These are phyloP conservation scores for Linum tenue DNA, from an alignment of 345 rosid genomes.

Conservation along the genomic window DNA sequence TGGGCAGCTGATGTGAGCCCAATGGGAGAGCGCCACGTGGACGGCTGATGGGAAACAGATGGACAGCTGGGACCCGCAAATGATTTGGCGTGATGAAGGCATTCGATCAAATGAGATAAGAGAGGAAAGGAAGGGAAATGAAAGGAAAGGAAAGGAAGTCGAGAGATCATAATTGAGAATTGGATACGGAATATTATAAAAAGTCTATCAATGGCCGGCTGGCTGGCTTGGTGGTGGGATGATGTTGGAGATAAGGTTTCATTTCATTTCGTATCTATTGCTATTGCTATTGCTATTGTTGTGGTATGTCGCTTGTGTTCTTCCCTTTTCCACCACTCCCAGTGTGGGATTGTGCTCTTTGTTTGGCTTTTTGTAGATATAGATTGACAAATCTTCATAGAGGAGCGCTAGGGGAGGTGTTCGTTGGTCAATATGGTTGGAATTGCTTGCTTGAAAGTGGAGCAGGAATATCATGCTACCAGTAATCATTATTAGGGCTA, in stretches of 20 bases:
- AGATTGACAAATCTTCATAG: too few relatives aligned
- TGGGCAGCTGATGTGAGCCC: too few relatives aligned
- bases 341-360: conserved; percentile 24
- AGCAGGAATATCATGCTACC: too few relatives aligned
- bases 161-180: too few relatives aligned
- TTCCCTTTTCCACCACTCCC: conserved; percentile 23
- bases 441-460: too few relatives aligned
- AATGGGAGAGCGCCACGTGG: too few relatives aligned
- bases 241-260: conserved; percentile 46
- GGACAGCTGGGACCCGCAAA: conserved; percentile 19
- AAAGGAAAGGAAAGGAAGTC: conserved; percentile 6
- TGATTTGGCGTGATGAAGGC: conserved; percentile 36
- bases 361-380: conserved; percentile 22
- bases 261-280: not conserved
- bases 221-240: not conserved
- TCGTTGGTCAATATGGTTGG: too few relatives aligned
- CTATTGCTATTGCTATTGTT: not conserved
- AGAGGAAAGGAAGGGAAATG: conserved; percentile 10
- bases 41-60: not conserved
- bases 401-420: too few relatives aligned
- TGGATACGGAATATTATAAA: too few relatives aligned
- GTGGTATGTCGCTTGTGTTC: conserved; percentile 19
- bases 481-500: too few relatives aligned
- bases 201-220: too few relatives aligned
- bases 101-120: conserved; percentile 18